Percentiles rank a stretch among this genome's conserved stretches.
Conservation (phyloP, 495 filamentous ascomycete genomes). For the Lasiosphaeria hispida region DNA sequence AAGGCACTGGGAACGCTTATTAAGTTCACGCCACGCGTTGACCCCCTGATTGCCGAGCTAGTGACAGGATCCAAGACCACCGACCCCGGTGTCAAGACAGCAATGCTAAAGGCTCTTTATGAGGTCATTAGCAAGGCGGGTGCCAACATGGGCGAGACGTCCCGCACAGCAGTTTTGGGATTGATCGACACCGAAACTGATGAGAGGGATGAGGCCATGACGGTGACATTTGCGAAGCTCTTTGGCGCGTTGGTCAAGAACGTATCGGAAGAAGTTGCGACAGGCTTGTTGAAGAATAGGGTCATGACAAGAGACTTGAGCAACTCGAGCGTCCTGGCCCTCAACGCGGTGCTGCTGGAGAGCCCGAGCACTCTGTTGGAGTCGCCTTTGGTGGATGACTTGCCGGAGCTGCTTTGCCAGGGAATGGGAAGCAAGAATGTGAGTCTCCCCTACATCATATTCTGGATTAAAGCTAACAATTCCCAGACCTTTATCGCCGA, state of each 20-base stretch:
- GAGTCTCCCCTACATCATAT: slow-evolving; percentile 23
- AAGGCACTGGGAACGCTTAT: slow-evolving; percentile 95
- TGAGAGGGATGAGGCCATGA: slow-evolving; percentile 69
- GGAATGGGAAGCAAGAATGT: slow-evolving; percentile 76
- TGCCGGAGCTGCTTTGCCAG: slow-evolving; percentile 71
- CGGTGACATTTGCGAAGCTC: slow-evolving; percentile 83
- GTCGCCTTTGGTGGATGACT: slow-evolving; percentile 62
- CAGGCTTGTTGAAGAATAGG: slow-evolving; percentile 73
- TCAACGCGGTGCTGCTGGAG: slow-evolving; percentile 86
- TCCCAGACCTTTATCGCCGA: slow-evolving; percentile 75
- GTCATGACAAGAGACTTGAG: slow-evolving; percentile 70
- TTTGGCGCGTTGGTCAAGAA: slow-evolving; percentile 87
- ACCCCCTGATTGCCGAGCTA: slow-evolving; percentile 80
- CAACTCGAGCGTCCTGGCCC: slow-evolving; percentile 65
- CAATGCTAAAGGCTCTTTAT: slow-evolving; percentile 95
- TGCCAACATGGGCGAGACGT: slow-evolving; percentile 87
- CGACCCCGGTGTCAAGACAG: slow-evolving; percentile 85
- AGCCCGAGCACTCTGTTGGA: slow-evolving; percentile 65
- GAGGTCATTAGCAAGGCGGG: slow-evolving; percentile 96
- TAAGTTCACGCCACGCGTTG: slow-evolving; percentile 91
- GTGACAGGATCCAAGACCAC: slow-evolving; percentile 89
- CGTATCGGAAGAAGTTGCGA: slow-evolving; percentile 63
- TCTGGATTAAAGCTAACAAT: slow-evolving; percentile 13
- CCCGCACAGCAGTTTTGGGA: slow-evolving; percentile 72
- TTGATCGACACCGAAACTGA: slow-evolving; percentile 84